A percentile compares a stretch with the other conserved stretches of the same genome.
phyloP scores from a whole-genome alignment of 129 eudicot species.

The Arctium lappa region DNA sequence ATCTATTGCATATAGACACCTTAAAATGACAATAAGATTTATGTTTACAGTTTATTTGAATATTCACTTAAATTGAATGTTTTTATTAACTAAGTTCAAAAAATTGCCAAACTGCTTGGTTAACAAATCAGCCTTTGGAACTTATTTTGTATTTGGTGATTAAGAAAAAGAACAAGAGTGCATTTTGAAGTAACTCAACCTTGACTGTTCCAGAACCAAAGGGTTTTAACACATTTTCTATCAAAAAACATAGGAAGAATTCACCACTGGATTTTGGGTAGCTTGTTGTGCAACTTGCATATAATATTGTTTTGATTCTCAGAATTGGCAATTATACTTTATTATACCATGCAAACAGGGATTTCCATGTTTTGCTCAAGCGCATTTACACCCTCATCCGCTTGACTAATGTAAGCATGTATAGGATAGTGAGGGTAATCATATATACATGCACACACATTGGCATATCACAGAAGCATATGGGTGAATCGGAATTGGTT shows the following conservation, averaged over 20 bases:
- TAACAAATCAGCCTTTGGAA: background rate
- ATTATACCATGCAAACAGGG: background rate
- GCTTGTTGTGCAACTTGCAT: background rate
- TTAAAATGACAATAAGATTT: background rate
- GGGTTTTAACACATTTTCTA: background rate
- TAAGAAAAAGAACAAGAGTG: background rate
- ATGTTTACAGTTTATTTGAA: too few relatives aligned
- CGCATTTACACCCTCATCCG: background rate
- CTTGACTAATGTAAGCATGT: background rate
- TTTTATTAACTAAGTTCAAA: background rate
- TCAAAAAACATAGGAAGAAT: background rate
- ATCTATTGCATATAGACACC: background rate
- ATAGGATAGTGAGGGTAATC: background rate
- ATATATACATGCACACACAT: background rate
- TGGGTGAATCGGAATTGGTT: background rate
- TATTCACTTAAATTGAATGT: background rate
- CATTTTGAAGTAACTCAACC: background rate
- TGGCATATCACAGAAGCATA: background rate
- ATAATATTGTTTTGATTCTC: background rate
- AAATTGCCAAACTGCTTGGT: background rate
- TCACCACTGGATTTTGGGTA: background rate
- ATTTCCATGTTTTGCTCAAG: background rate
- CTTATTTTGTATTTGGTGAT: background rate
- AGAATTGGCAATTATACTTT: background rate
- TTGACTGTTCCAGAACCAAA: background rate